These are phyloP conservation scores for Lipomyces spencermartinsiae DNA, from an alignment of 805 yeast genomes.

Conservation along the genomic window DNA sequence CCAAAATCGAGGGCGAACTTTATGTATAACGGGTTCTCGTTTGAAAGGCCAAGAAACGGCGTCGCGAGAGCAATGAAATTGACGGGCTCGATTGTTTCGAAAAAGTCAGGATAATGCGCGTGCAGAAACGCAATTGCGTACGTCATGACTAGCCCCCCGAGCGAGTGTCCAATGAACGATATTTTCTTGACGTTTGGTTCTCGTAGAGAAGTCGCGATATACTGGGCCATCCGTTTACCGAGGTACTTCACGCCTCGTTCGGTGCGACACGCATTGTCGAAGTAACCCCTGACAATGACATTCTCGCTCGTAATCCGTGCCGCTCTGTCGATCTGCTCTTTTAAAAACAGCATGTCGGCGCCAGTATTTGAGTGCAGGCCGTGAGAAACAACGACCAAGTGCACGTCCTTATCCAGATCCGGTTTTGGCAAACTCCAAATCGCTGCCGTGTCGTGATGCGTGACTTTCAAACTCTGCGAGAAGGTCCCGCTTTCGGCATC, in stretches of 20 bases:
- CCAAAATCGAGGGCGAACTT: slow-evolving; percentile 87
- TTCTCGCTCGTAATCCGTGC: slow-evolving; percentile 59
- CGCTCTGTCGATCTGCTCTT: slow-evolving; percentile 72
- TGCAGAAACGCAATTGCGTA: slow-evolving; percentile 85
- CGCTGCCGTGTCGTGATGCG: slow-evolving; percentile 62
- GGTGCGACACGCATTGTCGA: slow-evolving; percentile 85
- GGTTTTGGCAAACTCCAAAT: slow-evolving; percentile 78
- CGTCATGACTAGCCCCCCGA: slow-evolving; percentile 91
- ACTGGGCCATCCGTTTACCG: slow-evolving; percentile 82
- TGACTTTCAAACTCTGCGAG: slow-evolving; percentile 43
- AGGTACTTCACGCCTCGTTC: slow-evolving; percentile 85
- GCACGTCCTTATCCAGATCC: slow-evolving; percentile 63
- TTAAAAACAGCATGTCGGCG: slow-evolving; percentile 87
- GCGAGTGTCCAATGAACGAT: slow-evolving; percentile 90
- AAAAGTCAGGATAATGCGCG: slow-evolving; percentile 68
- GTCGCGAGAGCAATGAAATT: slow-evolving; percentile 85
- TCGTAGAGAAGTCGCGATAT: slow-evolving; percentile 51
- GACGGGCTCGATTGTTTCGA: slow-evolving; percentile 67
- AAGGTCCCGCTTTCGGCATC: slow-evolving; percentile 35
- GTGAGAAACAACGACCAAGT: slow-evolving; percentile 85
- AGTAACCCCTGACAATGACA: slow-evolving; percentile 79
- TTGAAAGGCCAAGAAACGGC: slow-evolving; percentile 85
- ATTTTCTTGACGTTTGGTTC: slow-evolving; percentile 54
- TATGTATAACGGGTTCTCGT: slow-evolving; percentile 86
- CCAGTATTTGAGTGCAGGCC: slow-evolving; percentile 90